Percentiles rank a stretch among this genome's conserved stretches.
phyloP scores from a whole-genome alignment of 225 moss, liverwort and hornwort species.

The Sphagnum tenellum region DNA sequence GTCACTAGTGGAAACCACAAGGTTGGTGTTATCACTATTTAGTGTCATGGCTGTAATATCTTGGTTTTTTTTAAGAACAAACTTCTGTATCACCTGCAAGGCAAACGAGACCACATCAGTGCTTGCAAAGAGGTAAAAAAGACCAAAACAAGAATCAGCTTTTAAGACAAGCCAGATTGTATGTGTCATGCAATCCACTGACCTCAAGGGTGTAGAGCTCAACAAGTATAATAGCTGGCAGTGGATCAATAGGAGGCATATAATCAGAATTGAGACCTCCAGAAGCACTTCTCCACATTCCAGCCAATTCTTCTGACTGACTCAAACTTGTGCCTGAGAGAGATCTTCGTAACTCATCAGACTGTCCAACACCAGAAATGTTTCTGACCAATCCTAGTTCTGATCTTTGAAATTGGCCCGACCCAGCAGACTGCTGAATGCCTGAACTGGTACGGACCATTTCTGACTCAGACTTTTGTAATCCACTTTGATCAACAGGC shows the following conservation, averaged over 20 bases:
- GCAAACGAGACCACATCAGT: no score
- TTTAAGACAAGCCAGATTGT: no score
- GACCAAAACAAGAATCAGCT: no score
- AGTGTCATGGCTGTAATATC: constrained; percentile 85
- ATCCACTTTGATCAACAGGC: constrained; percentile 35
- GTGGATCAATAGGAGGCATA: constrained; percentile 33
- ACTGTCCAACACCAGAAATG: no score
- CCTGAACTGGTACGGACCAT: constrained; percentile 2
- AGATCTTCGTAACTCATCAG: no score
- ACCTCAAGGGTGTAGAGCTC: constrained; percentile 92
- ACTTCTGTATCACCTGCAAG: constrained; percentile 86
- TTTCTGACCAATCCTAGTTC: no score
- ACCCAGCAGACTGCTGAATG: no score
- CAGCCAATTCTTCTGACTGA: no score
- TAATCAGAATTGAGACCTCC: no score
- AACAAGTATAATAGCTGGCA: constrained; percentile 74
- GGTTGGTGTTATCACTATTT: constrained; percentile 85
- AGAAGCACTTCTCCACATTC: constrained; percentile 14
- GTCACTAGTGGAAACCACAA: constrained; percentile 86
- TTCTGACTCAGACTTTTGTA: constrained; percentile 24
- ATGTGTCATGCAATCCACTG: background rate
- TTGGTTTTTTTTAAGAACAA: constrained; percentile 88
- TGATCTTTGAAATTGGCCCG: no score
- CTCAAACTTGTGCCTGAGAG: no score
- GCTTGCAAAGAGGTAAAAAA: no score